Evolutionary conservation across 148 eudicot species (phyloP).

Genomic region (Camellia sinensis): DNA sequence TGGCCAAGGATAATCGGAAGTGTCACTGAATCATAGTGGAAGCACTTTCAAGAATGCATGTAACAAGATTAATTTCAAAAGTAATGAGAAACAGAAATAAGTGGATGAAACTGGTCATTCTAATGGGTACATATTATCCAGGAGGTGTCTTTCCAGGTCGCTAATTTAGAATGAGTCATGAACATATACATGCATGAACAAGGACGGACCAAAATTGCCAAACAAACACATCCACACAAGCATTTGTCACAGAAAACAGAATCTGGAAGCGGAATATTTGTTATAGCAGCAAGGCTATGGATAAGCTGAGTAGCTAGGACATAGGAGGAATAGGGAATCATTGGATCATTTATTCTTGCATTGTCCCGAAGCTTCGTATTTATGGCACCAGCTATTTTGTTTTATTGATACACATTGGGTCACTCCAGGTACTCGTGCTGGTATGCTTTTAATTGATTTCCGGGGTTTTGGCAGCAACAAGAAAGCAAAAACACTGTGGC

Average conservation of each 20-base stretch:
- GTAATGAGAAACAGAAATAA: background rate
- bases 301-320: background rate
- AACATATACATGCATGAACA: background rate
- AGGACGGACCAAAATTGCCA: background rate
- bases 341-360: no score
- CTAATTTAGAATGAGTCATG: background rate
- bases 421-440: no score
- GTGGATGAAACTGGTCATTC: background rate
- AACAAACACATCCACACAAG: background rate
- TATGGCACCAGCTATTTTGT: no score
- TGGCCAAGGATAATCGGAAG: background rate
- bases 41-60: background rate
- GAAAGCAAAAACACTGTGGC: no score
- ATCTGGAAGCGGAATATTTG: background rate
- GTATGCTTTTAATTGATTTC: no score
- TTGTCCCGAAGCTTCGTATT: no score
- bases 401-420: no score
- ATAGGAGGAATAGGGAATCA: no score
- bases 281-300: background rate
- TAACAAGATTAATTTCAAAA: background rate
- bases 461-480: no score
- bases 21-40: background rate
- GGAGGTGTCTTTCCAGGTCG: background rate
- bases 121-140: background rate
- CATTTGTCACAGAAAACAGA: background rate